A percentile compares a stretch with the other conserved stretches of the same genome.
These are phyloP conservation scores for Colletotrichum magnum DNA, from an alignment of 2,329 filamentous ascomycete species.

Conservation along the genomic window DNA sequence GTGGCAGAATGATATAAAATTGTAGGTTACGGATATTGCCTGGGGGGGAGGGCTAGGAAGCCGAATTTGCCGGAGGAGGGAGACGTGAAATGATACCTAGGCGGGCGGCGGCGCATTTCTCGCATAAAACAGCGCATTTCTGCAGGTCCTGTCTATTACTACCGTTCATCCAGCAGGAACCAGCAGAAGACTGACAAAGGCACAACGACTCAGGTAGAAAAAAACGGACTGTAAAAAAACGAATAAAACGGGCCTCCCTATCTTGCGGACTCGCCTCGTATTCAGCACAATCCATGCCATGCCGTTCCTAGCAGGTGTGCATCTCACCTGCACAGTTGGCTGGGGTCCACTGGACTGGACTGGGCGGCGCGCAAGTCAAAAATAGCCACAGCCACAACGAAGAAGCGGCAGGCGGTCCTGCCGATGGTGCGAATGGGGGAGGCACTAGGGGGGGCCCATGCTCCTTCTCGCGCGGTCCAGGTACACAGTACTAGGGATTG, in stretches of 20 bases:
- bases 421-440: conserved; percentile 9
- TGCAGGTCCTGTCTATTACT: no score
- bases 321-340: neutral
- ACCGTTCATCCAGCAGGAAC: no score
- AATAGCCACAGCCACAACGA: conserved; percentile 38
- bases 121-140: no score
- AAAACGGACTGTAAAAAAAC: neutral
- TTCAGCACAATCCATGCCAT: conserved; percentile 22
- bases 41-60: no score
- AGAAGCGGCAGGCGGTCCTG: conserved; percentile 24
- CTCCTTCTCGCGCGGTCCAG: neutral
- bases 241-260: no score
- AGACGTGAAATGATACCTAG: no score
- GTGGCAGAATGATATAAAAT: neutral
- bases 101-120: no score
- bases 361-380: conserved; percentile 20
- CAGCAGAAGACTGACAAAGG: no score
- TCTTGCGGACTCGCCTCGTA: conserved; percentile 12
- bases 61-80: no score
- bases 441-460: no score
- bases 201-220: neutral
- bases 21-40: no score
- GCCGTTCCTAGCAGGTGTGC: conserved; percentile 7
- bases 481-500: neutral
- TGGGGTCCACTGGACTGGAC: neutral